These are phyloP conservation scores for Kazachstania africana DNA, from an alignment of 805 yeast genomes.

Conservation along the genomic window DNA sequence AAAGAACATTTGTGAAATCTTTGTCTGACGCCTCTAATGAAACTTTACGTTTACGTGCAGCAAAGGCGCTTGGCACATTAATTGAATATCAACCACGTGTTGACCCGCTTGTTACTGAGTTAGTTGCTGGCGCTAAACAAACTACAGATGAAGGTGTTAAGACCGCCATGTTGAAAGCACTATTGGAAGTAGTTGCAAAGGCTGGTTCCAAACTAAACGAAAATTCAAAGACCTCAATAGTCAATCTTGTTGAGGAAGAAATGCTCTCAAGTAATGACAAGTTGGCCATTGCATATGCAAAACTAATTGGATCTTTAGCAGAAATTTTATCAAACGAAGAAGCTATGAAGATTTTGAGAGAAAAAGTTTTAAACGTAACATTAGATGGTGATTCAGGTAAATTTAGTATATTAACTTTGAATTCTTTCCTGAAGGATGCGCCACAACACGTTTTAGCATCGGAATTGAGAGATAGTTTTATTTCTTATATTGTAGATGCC, in stretches of 20 bases:
- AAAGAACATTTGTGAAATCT: constrained; percentile 90
- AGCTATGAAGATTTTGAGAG: constrained; percentile 44
- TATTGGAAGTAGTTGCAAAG: constrained; percentile 67
- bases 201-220: constrained; percentile 75
- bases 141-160: constrained; percentile 62
- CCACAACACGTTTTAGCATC: constrained; percentile 50
- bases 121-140: constrained; percentile 61
- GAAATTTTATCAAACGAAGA: constrained; percentile 54
- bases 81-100: constrained; percentile 86
- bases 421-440: constrained; percentile 70
- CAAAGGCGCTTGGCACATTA: constrained; percentile 76
- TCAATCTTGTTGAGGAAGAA: constrained; percentile 66
- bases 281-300: constrained; percentile 64
- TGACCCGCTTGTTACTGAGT: constrained; percentile 81
- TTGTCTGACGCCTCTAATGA: constrained; percentile 69
- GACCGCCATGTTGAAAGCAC: constrained; percentile 74
- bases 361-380: constrained; percentile 43
- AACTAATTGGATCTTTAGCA: constrained; percentile 65
- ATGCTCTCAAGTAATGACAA: constrained; percentile 45
- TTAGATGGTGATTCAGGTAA: constrained; percentile 34
- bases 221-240: constrained; percentile 52
- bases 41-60: constrained; percentile 70
- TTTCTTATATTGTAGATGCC: constrained; percentile 36
- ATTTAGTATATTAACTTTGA: constrained; percentile 61
- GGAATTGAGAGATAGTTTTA: constrained; percentile 39